Percentiles rank a stretch among this genome's conserved stretches.
These are phyloP conservation scores for Coniferiporia weirii DNA, from an alignment of 1,284 basidiomycete species.

Conservation along the genomic window DNA sequence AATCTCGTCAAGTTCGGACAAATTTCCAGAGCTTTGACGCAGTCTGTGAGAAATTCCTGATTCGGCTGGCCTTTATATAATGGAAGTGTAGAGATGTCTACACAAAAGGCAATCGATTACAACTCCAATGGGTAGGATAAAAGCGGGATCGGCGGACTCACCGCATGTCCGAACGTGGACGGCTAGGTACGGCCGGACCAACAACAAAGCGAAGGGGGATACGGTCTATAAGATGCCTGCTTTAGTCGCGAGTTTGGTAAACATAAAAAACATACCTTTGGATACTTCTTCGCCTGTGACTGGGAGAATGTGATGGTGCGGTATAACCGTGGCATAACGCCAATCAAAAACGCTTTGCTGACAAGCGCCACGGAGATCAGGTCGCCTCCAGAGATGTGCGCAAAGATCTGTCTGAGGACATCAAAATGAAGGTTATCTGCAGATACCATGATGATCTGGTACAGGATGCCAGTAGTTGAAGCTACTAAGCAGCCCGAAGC, in stretches of 20 bases:
- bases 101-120: not conserved
- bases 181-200: constrained; percentile 45
- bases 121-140: too few relatives aligned
- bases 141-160: constrained; percentile 26
- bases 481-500: not conserved
- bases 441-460: constrained; percentile 42
- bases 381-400: constrained; percentile 46
- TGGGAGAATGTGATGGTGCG: constrained; percentile 46
- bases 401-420: constrained; percentile 60
- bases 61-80: constrained; percentile 26
- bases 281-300: constrained; percentile 51
- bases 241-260: not conserved
- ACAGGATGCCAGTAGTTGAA: not conserved
- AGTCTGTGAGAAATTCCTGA: constrained; percentile 49
- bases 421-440: constrained; percentile 66
- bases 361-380: constrained; percentile 56
- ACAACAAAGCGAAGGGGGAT: constrained; percentile 56
- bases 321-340: constrained; percentile 57
- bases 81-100: constrained; percentile 51
- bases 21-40: constrained; percentile 39
- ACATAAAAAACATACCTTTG: constrained; percentile 31
- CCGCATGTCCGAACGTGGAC: constrained; percentile 58
- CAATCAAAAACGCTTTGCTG: constrained; percentile 55
- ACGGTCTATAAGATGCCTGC: constrained; percentile 30
- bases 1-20: constrained; percentile 53